phyloP scores from a whole-genome alignment of 768 basidiomycete species.

The Calocera viscosa region DNA sequence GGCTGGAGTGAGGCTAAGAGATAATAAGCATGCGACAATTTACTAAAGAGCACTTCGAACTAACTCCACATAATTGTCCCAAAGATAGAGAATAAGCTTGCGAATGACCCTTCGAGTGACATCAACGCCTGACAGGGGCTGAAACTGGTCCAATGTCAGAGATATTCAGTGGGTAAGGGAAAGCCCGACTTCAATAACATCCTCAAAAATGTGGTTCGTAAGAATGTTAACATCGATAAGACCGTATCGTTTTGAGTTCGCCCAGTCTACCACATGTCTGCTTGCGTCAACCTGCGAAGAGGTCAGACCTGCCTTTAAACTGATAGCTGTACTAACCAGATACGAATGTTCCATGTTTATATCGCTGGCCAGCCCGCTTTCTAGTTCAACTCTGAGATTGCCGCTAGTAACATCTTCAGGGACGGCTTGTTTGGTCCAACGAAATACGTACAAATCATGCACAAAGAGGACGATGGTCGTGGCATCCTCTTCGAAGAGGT shows the following conservation, averaged over 20 bases:
- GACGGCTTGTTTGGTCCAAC: neutral
- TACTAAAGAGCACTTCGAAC: conserved; percentile 22
- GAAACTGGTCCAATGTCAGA: neutral
- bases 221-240: conserved; percentile 80
- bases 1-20: conserved; percentile 53
- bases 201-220: conserved; percentile 20
- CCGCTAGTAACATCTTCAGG: conserved; percentile 41
- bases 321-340: conserved; percentile 40
- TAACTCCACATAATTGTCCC: conserved; percentile 94
- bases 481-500: conserved; percentile 47
- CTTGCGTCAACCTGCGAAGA: conserved; percentile 68
- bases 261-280: conserved; percentile 67
- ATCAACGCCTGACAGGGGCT: neutral
- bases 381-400: conserved; percentile 73
- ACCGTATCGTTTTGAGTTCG: conserved; percentile 49
- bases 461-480: conserved; percentile 72
- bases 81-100: conserved; percentile 59
- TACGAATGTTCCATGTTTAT: conserved; percentile 72
- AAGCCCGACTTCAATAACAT: neutral
- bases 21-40: conserved; percentile 9
- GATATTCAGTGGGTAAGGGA: neutral
- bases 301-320: conserved; percentile 10
- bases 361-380: conserved; percentile 57
- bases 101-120: neutral
- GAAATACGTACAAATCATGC: conserved; percentile 75